Evolutionary conservation across 257 asterid species (phyloP), one percentile per base, ranked within the genome.

Genomic region (Perilla frutescens): DNA sequence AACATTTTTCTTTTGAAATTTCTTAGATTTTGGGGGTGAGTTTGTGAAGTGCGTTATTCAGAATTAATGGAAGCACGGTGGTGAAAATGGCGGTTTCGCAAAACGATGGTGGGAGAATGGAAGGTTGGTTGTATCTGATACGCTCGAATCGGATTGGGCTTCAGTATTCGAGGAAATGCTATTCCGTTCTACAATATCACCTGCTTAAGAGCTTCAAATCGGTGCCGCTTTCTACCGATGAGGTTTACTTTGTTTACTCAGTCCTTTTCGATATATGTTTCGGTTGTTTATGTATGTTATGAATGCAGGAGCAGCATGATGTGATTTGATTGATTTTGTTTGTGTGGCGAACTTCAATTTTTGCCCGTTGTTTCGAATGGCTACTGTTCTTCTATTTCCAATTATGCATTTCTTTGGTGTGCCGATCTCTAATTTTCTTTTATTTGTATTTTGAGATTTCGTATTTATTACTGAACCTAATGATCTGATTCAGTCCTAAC

Each of bases 61-160:
- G 41, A 39, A 74, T 62, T 55, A 58, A 37, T 37, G 50, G 74
- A 20, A n/a, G 8, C n/a, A 37, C 47, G n/a, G 36, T 20, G 55
- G 70, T 26, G 39, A 40, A 68, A 73, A 87, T 88, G 90, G 87
- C 77, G 77, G 82, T 76, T 75, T 74, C 87, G 5, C 87, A 80
- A 78, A 82, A 66, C 72, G 96, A 87, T 67, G 84, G 87, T 53
- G 86, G 88, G 14, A 83, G 85, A 72, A 91, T 88, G 97, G 97
- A n/a, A n/a, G n/a, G n/a, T n/a, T n/a, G n/a, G n/a, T n/a, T n/a
- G n/a, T n/a, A n/a, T n/a, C n/a, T n/a, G 84, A 90, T 91, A 66
- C 92, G 97, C 66, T 91, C 92, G 44, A 90, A 90, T 84, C 92
- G 95, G 79, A 69, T 94, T 76, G 99, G 99, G 12, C 79, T 94